phyloP scores from a whole-genome alignment of 495 filamentous ascomycete species.

The Neurospora sp. region DNA sequence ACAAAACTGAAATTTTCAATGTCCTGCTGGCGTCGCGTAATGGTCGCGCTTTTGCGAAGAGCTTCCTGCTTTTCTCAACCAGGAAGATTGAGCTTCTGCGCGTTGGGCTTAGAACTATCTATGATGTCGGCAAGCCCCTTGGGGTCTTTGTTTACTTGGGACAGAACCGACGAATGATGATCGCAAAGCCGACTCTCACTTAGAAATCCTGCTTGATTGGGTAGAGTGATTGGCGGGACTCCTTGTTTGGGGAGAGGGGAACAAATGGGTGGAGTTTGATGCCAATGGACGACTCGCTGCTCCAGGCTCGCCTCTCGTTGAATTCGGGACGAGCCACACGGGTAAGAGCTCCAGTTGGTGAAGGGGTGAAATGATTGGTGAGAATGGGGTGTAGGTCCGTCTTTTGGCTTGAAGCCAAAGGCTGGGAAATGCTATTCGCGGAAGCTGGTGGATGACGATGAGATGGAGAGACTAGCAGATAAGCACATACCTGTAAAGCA shows the following conservation, averaged over 20 bases:
- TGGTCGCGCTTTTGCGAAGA: background rate
- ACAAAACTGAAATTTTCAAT: background rate
- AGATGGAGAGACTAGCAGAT: background rate
- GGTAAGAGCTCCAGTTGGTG: constrained; percentile 18
- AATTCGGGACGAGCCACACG: constrained; percentile 21
- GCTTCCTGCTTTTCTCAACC: background rate
- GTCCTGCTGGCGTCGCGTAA: background rate
- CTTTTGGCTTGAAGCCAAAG: constrained; percentile 4
- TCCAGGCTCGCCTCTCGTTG: background rate
- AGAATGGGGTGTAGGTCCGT: constrained; percentile 13
- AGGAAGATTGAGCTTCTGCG: background rate
- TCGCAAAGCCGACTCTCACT: constrained; percentile 7
- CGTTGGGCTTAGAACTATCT: background rate
- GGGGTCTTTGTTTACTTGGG: constrained; percentile 1
- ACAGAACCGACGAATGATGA: background rate
- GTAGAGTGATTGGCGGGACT: constrained; percentile 24
- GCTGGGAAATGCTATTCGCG: constrained; percentile 5
- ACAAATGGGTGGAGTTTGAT: constrained; percentile 25
- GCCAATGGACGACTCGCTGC: constrained; percentile 20
- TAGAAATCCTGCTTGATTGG: constrained; percentile 20
- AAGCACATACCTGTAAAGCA: background rate
- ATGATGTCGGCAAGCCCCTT: background rate
- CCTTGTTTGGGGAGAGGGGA: constrained; percentile 13
- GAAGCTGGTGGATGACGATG: background rate
- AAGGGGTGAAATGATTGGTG: constrained; percentile 31